phyloP scores from a whole-genome alignment of 352 stramenopile species.

The Phytophthora macrochlamydospora region DNA sequence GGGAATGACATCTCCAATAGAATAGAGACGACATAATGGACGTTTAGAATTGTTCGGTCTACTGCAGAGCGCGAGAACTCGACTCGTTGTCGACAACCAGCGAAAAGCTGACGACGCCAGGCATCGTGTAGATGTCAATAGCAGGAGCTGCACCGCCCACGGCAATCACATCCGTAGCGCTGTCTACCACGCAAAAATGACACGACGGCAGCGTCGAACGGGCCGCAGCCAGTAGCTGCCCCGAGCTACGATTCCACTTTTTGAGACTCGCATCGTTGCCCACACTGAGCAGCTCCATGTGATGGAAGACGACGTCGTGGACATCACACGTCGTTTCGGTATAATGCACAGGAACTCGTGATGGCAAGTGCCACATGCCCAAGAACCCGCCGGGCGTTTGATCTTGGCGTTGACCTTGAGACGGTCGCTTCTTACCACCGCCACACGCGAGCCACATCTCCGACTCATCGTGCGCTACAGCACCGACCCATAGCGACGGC shows the following conservation, averaged over 20 bases:
- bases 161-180: constrained; percentile 66
- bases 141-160: constrained; percentile 58
- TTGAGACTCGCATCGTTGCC: constrained; percentile 69
- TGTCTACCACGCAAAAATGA: constrained; percentile 74
- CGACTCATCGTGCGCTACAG: constrained; percentile 67
- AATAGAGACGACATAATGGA: constrained; percentile 3
- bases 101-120: constrained; percentile 83
- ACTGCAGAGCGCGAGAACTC: constrained; percentile 10
- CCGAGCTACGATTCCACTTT: constrained; percentile 81
- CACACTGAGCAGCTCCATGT: constrained; percentile 73
- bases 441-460: constrained; percentile 78
- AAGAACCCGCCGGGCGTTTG: constrained; percentile 50
- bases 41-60: no score
- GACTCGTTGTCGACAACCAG: constrained; percentile 51
- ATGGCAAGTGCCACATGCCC: constrained; percentile 81
- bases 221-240: constrained; percentile 56
- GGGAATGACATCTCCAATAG: neutral
- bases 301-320: constrained; percentile 72
- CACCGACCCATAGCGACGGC: constrained; percentile 54
- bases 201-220: constrained; percentile 59
- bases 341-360: constrained; percentile 69
- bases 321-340: constrained; percentile 68
- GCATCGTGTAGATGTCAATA: constrained; percentile 84
- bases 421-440: constrained; percentile 46
- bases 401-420: constrained; percentile 20